Evolutionary conservation across 2,329 filamentous ascomycete genomes (phyloP), one percentile per base, ranked within the genome.

Genomic region (Ascochyta pisi): DNA sequence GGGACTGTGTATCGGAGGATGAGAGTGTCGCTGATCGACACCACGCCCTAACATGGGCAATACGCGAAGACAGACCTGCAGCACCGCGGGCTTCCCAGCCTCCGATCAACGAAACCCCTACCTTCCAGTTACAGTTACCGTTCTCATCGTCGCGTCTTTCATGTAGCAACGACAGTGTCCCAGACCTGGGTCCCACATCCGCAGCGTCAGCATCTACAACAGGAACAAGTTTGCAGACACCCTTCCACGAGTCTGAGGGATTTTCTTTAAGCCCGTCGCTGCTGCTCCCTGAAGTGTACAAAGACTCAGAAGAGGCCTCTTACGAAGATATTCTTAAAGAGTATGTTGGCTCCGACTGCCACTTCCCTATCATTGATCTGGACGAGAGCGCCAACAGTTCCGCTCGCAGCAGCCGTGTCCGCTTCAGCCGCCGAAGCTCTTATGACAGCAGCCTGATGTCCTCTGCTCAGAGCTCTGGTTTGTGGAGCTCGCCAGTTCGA

Each of bases 401-500:
- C 6, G 75, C 76, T 24, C 79, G 80, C 24, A 83, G 78, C 64
- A 82, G 81, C 62, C 78, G 77, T 52, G 80, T 81, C 3, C 79
- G 79, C 13, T 80, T 83, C 47, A 84, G 82, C 76, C 83, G 83
- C 59, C 81, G 80, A 61, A 83, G 82, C 66, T 85, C 83, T 5
- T 82, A 84, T 54, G 82, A 85, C 65, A 84, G 82, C 66, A 79
- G 84, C 59, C 77, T 83, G 37, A 73, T 82, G 48, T 83, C 82
- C 6, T 71, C 67, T 6, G 63, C 64, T 15, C 67, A 69, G 39
- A 65, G 63, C 41, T 73, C 69, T 15, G 66, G 68, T 24, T 67
- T 73, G 5, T 71, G 74, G 68, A 71, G 65, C 48, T 71, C 72
- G 15, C 69, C 71, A 4, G 50, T 73, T 10, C 70, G 73, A 29